phyloP scores from a whole-genome alignment of 768 basidiomycete genomes.

The Nevesoporus exiguus region DNA sequence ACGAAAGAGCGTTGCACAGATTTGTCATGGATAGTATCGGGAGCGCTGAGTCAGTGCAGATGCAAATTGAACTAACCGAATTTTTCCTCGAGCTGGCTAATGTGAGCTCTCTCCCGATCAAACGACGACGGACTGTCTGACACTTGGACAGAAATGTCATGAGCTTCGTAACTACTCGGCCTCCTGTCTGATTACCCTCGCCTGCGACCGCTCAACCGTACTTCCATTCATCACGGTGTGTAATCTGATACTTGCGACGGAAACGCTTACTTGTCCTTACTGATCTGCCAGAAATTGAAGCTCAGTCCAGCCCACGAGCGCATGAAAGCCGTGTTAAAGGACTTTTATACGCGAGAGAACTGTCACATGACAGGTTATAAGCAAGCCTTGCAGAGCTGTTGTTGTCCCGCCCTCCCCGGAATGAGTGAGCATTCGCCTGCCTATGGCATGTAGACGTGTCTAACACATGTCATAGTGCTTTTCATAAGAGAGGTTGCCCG shows the following conservation, averaged over 20 bases:
- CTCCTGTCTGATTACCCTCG: conserved; percentile 40
- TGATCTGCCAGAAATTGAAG: conserved; percentile 21
- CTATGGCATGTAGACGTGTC: not conserved
- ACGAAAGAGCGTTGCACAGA: conserved; percentile 36
- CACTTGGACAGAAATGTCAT: conserved; percentile 38
- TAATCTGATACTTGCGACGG: not conserved
- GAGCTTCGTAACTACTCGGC: conserved; percentile 44
- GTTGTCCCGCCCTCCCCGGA: conserved; percentile 31
- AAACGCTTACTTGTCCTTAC: not conserved
- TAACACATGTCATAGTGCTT: conserved; percentile 24
- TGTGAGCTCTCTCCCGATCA: conserved; percentile 26
- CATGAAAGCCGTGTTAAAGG: conserved; percentile 14
- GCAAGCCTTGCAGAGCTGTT: conserved; percentile 27
- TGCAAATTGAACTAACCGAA: conserved; percentile 29
- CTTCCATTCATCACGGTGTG: conserved; percentile 29
- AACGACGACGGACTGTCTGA: not conserved
- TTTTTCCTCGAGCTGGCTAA: conserved; percentile 47
- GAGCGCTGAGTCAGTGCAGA: conserved; percentile 18
- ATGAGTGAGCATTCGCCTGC: conserved; percentile 22
- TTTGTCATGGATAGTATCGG: conserved; percentile 41
- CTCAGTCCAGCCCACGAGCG: conserved; percentile 23
- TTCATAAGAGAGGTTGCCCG: conserved; percentile 32
- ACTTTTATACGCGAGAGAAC: conserved; percentile 26
- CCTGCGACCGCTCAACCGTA: conserved; percentile 40
- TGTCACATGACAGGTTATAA: conserved; percentile 31